Conservation (phyloP, 805 yeast species). For the Wickerhamiella domercqiae region DNA sequence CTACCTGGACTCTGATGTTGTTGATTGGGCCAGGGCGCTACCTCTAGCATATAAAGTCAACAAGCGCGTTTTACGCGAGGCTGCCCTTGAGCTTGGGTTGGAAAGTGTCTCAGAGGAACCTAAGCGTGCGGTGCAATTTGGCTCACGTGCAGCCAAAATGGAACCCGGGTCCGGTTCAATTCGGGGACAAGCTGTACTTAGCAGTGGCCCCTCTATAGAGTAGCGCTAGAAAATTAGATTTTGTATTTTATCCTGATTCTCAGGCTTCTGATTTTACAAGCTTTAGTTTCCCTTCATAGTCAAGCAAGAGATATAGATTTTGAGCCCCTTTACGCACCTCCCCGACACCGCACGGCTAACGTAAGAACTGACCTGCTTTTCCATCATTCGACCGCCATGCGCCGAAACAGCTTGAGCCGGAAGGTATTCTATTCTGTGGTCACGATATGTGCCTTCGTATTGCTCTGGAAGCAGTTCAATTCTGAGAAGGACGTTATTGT, state of each 20-base stretch:
- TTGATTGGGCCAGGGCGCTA: constrained; percentile 25
- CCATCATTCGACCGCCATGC: too few relatives aligned
- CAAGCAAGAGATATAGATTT: too few relatives aligned
- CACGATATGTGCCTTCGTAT: neutral
- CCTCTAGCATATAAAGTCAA: constrained; percentile 26
- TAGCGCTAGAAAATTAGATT: neutral
- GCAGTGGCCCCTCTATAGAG: neutral
- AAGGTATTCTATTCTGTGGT: neutral
- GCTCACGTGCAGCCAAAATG: constrained; percentile 90
- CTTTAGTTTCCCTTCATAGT: too few relatives aligned
- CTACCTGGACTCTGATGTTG: constrained; percentile 50
- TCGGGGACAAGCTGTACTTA: constrained; percentile 41
- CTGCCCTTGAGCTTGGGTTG: constrained; percentile 38
- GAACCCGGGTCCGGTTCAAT: constrained; percentile 60
- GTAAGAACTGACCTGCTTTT: too few relatives aligned
- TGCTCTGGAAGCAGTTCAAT: neutral
- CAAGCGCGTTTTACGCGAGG: constrained; percentile 36
- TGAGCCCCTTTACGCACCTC: too few relatives aligned
- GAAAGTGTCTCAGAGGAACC: constrained; percentile 51
- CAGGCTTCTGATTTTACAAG: too few relatives aligned
- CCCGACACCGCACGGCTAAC: too few relatives aligned
- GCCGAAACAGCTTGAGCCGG: neutral
- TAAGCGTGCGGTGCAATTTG: constrained; percentile 93
- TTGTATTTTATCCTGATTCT: too few relatives aligned
- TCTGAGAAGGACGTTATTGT: too few relatives aligned